Base-by-base conservation (phyloP, 371 early-diverging fungal species). In the Mortierella sp. region DNA sequence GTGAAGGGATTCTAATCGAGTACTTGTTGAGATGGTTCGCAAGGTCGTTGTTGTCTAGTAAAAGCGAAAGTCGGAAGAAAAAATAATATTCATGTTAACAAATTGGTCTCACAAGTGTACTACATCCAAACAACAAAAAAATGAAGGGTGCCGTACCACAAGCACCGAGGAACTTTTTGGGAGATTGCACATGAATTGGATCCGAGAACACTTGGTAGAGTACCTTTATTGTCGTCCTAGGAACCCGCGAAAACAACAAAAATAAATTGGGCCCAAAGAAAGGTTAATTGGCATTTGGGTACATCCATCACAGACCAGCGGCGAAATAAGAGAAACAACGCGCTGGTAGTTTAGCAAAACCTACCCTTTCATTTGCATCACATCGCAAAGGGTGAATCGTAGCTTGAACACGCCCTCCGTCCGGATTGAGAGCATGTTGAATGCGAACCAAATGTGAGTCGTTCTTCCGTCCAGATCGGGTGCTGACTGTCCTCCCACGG, bases 361-460 rank as follows among this genome's bases (percentile, higher is more conserved):
- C 55, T 81, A 81, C 82, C 63, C 73, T 32, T 74, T 71, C 18
- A 76, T 51, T 35, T 65, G 76, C 65, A 48, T 65, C 51, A 83
- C 60, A 54, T 83, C 80, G n/a, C 74, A 74, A 1, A 96, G 85
- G 27, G 93, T 90, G 79, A 98, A 98, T 74, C 93, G 94, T 58
- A 98, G 87, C 8, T 95, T 92, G 83, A 96, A 98, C 16, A 90
- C 86, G 0, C 98, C 98, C 75, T 97, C 97, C 63, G 96, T 95
- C 35, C 98, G 91, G 70, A 98, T 96, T 16, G 94, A 94, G 27
- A 98, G 89, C 77, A 96, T 97, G 1, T 97, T 97, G 84, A 97
- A 97, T 5, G 83, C 83, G 38, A 83, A 83, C 83, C 83, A 83
- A 35, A 83, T 65, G 27, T 76, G 74, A 1, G 68, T 65, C 21